Evolutionary conservation across 1,284 basidiomycete species (phyloP).

Genomic region (Testicularia cyperi): DNA sequence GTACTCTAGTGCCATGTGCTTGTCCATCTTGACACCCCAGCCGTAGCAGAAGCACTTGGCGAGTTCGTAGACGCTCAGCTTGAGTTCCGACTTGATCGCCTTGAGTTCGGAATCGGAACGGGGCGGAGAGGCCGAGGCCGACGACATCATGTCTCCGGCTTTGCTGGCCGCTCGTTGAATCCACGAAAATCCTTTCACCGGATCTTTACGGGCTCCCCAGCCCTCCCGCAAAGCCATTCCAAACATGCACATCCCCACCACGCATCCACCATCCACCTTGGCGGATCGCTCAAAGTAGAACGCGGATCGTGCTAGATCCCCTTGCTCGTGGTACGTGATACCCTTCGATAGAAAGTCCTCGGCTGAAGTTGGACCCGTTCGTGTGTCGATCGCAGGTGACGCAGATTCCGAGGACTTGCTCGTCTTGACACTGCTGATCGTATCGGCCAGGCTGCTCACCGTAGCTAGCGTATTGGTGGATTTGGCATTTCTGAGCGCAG

Average conservation of each 20-base stretch:
- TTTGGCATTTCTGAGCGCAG: slow-evolving; percentile 20
- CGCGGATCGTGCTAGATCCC: slow-evolving; percentile 73
- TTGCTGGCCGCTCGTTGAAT: slow-evolving; percentile 76
- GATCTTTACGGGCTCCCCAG: slow-evolving; percentile 75
- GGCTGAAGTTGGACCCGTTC: slow-evolving; percentile 37
- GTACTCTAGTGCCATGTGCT: slow-evolving; percentile 68
- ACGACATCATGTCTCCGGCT: slow-evolving; percentile 76
- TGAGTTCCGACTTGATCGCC: slow-evolving; percentile 70
- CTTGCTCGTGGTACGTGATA: slow-evolving; percentile 77
- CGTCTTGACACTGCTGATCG: neutral
- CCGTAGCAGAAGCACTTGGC: slow-evolving; percentile 89
- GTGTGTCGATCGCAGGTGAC: slow-evolving; percentile 30
- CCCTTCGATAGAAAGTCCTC: slow-evolving; percentile 63
- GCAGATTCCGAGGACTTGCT: too few species aligned
- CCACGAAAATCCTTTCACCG: slow-evolving; percentile 75
- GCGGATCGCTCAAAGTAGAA: slow-evolving; percentile 78
- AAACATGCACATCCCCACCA: slow-evolving; percentile 89
- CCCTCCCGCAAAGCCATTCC: slow-evolving; percentile 83
- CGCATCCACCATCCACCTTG: slow-evolving; percentile 74
- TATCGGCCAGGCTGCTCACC: neutral
- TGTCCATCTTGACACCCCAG: slow-evolving; percentile 82
- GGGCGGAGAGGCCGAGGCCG: slow-evolving; percentile 58
- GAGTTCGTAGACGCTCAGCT: slow-evolving; percentile 86
- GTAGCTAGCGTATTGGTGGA: slow-evolving; percentile 11
- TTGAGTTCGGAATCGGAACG: slow-evolving; percentile 60